Percentiles rank a stretch among this genome's conserved stretches.
These are phyloP conservation scores for Hura crepitans DNA, from an alignment of 441 rosid genomes.

Conservation along the genomic window DNA sequence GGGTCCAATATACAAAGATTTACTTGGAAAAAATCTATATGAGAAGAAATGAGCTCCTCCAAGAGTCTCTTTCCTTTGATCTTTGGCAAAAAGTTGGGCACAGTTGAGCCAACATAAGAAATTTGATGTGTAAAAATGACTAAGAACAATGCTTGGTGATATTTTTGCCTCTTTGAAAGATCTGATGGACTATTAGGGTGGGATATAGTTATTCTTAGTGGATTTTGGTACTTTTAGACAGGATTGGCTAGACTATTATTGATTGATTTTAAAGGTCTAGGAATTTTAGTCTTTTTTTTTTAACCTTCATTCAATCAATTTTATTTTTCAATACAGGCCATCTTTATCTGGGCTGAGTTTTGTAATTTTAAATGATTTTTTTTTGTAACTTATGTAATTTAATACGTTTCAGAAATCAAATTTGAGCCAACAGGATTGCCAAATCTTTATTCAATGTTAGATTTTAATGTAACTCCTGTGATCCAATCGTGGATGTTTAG, in stretches of 20 bases:
- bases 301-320: conserved; percentile 31
- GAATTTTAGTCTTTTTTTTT: conserved; percentile 28
- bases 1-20: too few relatives aligned
- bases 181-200: conserved; percentile 19
- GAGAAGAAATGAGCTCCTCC: too few relatives aligned
- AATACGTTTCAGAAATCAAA: conserved; percentile 11
- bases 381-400: conserved; percentile 34
- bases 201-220: conserved; percentile 19
- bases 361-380: conserved; percentile 31
- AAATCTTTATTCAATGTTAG: not conserved
- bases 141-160: not conserved
- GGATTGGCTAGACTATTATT: conserved; percentile 32
- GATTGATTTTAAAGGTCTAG: conserved; percentile 42
- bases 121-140: conserved; percentile 46
- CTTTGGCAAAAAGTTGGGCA: conserved; percentile 67
- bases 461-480: too few relatives aligned
- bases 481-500: too few relatives aligned
- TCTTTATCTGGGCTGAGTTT: conserved; percentile 31
- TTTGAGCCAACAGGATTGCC: conserved; percentile 1
- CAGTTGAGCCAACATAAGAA: conserved; percentile 93
- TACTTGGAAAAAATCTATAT: too few relatives aligned
- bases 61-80: conserved; percentile 56
- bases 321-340: conserved; percentile 30
- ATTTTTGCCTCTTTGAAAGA: conserved; percentile 10
- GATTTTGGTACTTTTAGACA: conserved; percentile 20